Conservation (phyloP, 495 filamentous ascomycete genomes). For the Penicillium flavigenum region DNA sequence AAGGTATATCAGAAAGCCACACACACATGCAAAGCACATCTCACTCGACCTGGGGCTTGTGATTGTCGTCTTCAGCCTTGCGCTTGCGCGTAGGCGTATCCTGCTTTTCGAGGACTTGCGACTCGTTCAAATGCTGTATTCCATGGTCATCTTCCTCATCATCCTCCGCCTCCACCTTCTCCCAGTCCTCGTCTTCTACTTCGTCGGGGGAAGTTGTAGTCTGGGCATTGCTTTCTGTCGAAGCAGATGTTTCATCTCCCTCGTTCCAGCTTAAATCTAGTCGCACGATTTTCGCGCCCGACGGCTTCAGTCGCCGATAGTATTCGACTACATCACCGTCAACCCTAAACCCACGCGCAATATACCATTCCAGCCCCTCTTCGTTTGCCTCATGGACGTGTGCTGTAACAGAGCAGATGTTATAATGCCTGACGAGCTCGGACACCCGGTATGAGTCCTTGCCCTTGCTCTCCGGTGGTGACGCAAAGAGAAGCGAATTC, state of each 20-base stretch:
- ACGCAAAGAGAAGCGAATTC: slow-evolving; percentile 53
- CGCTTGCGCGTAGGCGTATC: slow-evolving; percentile 35
- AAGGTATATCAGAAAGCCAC: slow-evolving; percentile 10
- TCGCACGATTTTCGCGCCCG: slow-evolving; percentile 73
- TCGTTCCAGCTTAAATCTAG: slow-evolving; percentile 38
- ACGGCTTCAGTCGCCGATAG: slow-evolving; percentile 80
- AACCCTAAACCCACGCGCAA: slow-evolving; percentile 69
- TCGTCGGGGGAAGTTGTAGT: slow-evolving; percentile 6
- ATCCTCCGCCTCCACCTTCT: slow-evolving; percentile 46
- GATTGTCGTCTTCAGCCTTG: slow-evolving; percentile 38
- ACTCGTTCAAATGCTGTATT: slow-evolving; percentile 35
- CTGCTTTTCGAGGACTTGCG: slow-evolving; percentile 30
- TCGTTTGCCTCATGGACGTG: slow-evolving; percentile 94
- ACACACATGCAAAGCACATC: slow-evolving; percentile 4
- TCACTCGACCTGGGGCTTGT: slow-evolving; percentile 18
- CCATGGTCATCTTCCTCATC: slow-evolving; percentile 40
- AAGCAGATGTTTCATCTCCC: slow-evolving; percentile 1
- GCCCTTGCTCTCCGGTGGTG: slow-evolving; percentile 18
- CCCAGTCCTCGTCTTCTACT: slow-evolving; percentile 44
- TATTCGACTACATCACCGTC: slow-evolving; percentile 65
- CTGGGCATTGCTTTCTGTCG: slow-evolving; percentile 1
- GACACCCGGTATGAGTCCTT: slow-evolving; percentile 34
- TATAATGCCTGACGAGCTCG: slow-evolving; percentile 50
- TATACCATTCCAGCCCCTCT: slow-evolving; percentile 86
- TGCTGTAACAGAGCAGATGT: slow-evolving; percentile 63